Evolutionary conservation across 1,139 yeast genomes (phyloP), one percentile per base, ranked within the genome.

Genomic region (Yamadazyma mexicana): DNA sequence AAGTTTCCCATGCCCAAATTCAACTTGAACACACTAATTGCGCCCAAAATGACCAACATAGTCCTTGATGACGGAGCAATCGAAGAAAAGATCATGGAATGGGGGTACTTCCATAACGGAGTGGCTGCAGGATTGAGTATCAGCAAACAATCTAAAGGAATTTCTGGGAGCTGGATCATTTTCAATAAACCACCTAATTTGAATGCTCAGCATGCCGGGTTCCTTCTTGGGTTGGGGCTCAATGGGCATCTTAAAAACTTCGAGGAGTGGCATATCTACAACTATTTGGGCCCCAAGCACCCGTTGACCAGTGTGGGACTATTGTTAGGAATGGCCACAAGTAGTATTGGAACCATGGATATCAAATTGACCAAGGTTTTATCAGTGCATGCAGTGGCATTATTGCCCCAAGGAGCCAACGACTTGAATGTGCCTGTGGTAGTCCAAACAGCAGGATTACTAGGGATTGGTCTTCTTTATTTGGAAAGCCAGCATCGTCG

Each of bases 181-280:
- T 89, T 86, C 59, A 89, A 89, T 54, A 85, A 82, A 50, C 96
- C 96, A 0, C 75, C 77, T 1, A 73, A 69, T 8, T 62, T 86
- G 33, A 83, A 78, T 49, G 75, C 95, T 0, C 95, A 86, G 47
- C 97, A 91, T 64, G 98, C 96, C 15, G 99, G 99, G 0, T 89
- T 94, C 51, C 63, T 94, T n/a, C 66, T 89, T 20, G 98, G 98
- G 0, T 65, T 92, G 17, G 99, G 99, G 0, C 67, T 94, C 32
- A 88, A 88, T 63, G 98, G 98, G 0, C 96, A 91, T 57, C 64
- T 94, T 49, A 82, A 79, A 46, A 74, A 74, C 34, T 65, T 94
- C 24, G 98, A 94, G 54, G 97, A 92, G 57, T 94, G 98, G 98
- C 97, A 91, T 56, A 86, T 94, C 23, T 94, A 89, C 60, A 91